A percentile compares a stretch with the other conserved stretches of the same genome.
Evolutionary conservation across 2,329 filamentous ascomycete species (phyloP).

Genomic region (Botrytis aclada): DNA sequence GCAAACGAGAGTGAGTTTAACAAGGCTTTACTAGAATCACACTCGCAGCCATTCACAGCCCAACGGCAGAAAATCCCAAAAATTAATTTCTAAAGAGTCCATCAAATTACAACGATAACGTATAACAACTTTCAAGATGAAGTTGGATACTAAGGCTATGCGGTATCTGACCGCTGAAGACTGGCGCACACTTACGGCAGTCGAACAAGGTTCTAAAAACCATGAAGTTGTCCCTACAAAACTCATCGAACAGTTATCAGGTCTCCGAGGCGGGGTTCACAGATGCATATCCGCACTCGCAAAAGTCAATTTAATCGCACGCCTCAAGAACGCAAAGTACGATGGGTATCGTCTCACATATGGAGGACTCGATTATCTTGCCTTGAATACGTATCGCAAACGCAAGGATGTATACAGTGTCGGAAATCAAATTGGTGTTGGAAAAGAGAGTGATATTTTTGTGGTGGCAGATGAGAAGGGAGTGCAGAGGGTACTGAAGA

Average conservation of each 20-base stretch:
- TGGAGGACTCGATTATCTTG: constrained; percentile 95
- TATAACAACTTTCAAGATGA: constrained; percentile 56
- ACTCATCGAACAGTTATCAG: constrained; percentile 79
- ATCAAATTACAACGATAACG: neutral
- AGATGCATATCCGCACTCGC: constrained; percentile 86
- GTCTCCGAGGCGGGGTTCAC: constrained; percentile 79
- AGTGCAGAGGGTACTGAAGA: constrained; percentile 82
- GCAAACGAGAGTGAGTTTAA: neutral
- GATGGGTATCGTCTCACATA: constrained; percentile 97
- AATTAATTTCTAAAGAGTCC: neutral
- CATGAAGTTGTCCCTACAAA: constrained; percentile 94
- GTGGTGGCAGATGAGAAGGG: constrained; percentile 81
- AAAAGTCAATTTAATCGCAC: constrained; percentile 86
- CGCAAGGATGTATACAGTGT: constrained; percentile 83
- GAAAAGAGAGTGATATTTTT: constrained; percentile 97
- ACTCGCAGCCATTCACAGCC: neutral
- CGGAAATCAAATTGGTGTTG: constrained; percentile 90
- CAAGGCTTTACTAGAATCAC: neutral
- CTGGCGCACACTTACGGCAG: constrained; percentile 91
- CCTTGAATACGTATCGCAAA: constrained; percentile 83
- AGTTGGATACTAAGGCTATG: constrained; percentile 89
- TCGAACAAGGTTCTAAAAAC: constrained; percentile 91
- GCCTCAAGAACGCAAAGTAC: constrained; percentile 93
- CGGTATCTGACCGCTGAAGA: constrained; percentile 90
- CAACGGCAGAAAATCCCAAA: constrained; percentile 14